These are phyloP conservation scores for Dothistroma septosporum DNA, from an alignment of 2,329 filamentous ascomycete genomes.

Conservation along the genomic window DNA sequence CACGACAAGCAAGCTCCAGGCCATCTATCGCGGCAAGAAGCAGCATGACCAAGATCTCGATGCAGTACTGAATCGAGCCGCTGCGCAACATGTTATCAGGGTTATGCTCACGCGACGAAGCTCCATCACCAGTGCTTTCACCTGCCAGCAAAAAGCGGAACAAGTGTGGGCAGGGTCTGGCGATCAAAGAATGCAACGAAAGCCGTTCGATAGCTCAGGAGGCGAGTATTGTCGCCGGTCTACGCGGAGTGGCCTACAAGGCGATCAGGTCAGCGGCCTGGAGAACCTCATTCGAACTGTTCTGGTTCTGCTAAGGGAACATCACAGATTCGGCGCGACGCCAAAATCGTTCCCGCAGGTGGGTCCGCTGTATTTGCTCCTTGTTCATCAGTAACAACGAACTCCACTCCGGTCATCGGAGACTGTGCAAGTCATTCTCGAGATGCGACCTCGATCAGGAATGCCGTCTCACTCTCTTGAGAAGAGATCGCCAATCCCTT, in stretches of 20 bases:
- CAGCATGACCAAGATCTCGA: slow-evolving; percentile 47
- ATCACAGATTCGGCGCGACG: neutral
- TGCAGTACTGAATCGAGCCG: slow-evolving; percentile 42
- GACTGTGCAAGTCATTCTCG: too few relatives aligned
- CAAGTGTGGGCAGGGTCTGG: slow-evolving; percentile 44
- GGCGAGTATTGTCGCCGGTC: slow-evolving; percentile 46
- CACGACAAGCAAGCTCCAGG: slow-evolving; percentile 44
- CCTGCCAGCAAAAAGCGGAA: slow-evolving; percentile 46
- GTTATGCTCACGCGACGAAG: slow-evolving; percentile 39
- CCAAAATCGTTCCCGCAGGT: neutral
- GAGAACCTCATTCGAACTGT: slow-evolving; percentile 38
- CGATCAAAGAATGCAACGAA: slow-evolving; percentile 53
- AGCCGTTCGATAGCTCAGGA: slow-evolving; percentile 49
- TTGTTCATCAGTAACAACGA: too few relatives aligned
- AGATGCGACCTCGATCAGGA: too few relatives aligned
- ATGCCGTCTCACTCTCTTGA: too few relatives aligned
- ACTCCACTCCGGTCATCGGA: too few relatives aligned
- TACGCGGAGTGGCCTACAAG: slow-evolving; percentile 44
- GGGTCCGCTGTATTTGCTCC: neutral
- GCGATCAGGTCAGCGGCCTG: slow-evolving; percentile 43
- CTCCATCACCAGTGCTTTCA: slow-evolving; percentile 35
- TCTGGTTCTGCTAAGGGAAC: slow-evolving; percentile 10
- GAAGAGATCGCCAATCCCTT: too few relatives aligned
- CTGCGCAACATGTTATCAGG: slow-evolving; percentile 41
- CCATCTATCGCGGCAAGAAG: slow-evolving; percentile 49